Percentiles rank a stretch among this genome's conserved stretches.
Conservation (phyloP, 2,329 filamentous ascomycete species). For the Fusarium sp. region DNA sequence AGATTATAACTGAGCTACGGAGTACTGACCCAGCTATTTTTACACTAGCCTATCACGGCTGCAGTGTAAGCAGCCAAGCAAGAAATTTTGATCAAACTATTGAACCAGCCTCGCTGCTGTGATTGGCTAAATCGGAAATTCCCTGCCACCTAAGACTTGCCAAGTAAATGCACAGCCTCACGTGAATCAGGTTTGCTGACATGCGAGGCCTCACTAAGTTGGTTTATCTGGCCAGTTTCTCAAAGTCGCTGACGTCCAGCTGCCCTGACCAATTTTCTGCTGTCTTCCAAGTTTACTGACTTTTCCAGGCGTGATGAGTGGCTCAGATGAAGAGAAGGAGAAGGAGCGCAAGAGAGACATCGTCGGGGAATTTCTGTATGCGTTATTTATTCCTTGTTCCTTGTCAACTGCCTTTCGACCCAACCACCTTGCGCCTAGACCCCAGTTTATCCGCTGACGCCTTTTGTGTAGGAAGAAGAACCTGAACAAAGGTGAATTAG, state of each 20-base stretch:
- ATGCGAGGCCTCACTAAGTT: constrained; percentile 3
- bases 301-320: constrained; percentile 12
- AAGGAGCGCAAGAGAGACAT: constrained; percentile 51
- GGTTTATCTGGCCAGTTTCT: neutral
- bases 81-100: neutral
- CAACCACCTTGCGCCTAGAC: neutral
- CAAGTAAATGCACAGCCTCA: constrained; percentile 30
- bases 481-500: constrained; percentile 53
- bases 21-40: neutral
- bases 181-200: constrained; percentile 30
- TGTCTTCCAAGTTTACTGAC: neutral
- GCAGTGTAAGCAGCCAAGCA: neutral
- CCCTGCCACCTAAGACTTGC: neutral
- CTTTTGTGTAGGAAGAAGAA: constrained; percentile 48
- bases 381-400: constrained; percentile 29
- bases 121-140: constrained; percentile 24
- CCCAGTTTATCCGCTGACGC: constrained; percentile 5
- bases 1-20: neutral
- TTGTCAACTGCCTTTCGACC: neutral
- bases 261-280: neutral
- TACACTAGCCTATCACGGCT: neutral
- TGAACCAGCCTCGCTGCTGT: neutral
- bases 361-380: constrained; percentile 53
- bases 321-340: constrained; percentile 31
- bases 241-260: neutral